Base-by-base conservation (phyloP, 1,139 yeast species). In the Sugiyamaella castrensis region DNA sequence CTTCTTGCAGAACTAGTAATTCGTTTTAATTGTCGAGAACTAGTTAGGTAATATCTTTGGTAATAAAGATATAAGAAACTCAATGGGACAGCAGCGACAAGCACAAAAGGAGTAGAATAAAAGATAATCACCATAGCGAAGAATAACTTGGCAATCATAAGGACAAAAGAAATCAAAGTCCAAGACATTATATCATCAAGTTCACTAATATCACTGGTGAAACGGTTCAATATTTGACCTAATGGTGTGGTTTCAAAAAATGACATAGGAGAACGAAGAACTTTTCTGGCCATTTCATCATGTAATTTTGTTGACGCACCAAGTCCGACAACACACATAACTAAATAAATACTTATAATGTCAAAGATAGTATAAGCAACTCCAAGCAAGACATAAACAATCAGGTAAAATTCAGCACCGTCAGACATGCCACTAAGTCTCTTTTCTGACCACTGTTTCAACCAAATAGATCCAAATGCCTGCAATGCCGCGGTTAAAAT, bases 241-340 rank as follows among this genome's bases (percentile, higher is more conserved):
- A 92, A 80, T 43, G 98, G 99, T 0, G 98, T 92, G 0, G 97
- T 89, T 69, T 94, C 98, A 64, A 94, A 92, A 66, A 94, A 92
- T 35, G 89, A 79, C 98, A 92, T 94, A 53, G 98, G 98, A 0
- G 98, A 95, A 54, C 92, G 77, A 54, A 92, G 70, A 9, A 92
- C 96, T 53, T 88, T 74, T 34, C 69, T 68, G 3, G 95, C 82
- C 98, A 92, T 91, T 29, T 71, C 69, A 54, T 82, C 79, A 67
- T 92, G 98, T 53, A 92, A 74, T 51, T 74, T 78, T 51, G 74
- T 80, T 7, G 97, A 89, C 9, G 95, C 95, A 48, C 81, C 80
- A 58, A 92, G 84, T 1, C 95, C 81, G 66, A 96, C 87, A 68
- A 74, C 82, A 39, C 89, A 79, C 88, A 94, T 86, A 66, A 87